Base-by-base conservation (phyloP, 768 basidiomycete genomes). In the Suillus paluster region DNA sequence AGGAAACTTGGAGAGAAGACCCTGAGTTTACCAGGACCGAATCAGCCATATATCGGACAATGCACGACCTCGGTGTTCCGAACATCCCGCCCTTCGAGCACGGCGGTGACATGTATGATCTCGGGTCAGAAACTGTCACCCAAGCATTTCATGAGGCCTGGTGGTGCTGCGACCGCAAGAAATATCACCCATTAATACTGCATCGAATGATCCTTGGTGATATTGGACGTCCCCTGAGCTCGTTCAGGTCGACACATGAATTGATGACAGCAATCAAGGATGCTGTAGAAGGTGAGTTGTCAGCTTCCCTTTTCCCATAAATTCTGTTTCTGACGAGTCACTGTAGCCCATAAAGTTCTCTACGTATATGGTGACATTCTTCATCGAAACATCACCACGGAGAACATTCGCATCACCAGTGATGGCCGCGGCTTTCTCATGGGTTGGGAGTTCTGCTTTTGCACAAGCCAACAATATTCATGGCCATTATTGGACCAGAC, bases 1-100 rank as follows among this genome's bases (percentile, higher is more conserved):
- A 75, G 64, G 77, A 78, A 58, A 62, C 58, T 19, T 78, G 77
- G 76, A 60, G 73, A 5, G 9, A 25, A 23, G 36, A 67, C 8
- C 33, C 59, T 5, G n/a, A 25, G 36, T 56, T 33, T 11, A 41
- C 64, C 44, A 59, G 61, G 38, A 62, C 67, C 8, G 77, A 77
- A 60, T 56, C 61, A 1, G 64, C 63, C 4, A 67, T 69, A 17
- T 64, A 75, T 10, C 23, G 23, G 21, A 23, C 49, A 8, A 61
- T 78, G 30, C 66, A 71, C 10, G 23, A 58, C 15, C 34, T 39
- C 4, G 23, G 58, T 2, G 68, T 76, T 6, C 58, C 58, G 5
- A 56, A 75, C 52, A 62, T 79, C 30, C 73, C 77, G 0, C 49
- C 41, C 21, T 56, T 75, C 21, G 39, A 72, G 10, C 70, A 67